Conservation (phyloP, 768 basidiomycete species). For the Auricularia sp. region DNA sequence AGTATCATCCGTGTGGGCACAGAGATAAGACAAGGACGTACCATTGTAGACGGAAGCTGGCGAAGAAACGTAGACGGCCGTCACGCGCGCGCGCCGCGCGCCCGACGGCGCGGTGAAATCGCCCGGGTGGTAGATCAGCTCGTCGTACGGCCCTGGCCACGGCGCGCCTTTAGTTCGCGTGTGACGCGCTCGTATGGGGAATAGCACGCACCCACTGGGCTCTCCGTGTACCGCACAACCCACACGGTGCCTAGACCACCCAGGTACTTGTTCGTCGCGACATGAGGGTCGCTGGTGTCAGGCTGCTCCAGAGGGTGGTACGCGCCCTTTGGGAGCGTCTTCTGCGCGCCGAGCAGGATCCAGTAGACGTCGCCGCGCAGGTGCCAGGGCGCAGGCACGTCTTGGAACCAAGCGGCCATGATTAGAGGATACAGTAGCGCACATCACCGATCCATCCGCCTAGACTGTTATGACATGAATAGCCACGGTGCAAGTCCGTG, state of each 20-base stretch:
- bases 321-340: background rate
- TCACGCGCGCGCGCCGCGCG: background rate
- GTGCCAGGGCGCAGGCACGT: background rate
- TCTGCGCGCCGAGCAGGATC: background rate
- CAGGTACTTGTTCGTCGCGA: background rate
- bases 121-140: constrained; percentile 10
- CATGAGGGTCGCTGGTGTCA: background rate
- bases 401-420: background rate
- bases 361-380: background rate
- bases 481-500: too few species aligned
- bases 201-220: background rate
- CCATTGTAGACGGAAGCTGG: constrained; percentile 10
- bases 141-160: constrained; percentile 9
- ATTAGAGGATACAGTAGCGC: too few species aligned
- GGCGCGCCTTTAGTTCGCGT: background rate
- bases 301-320: background rate
- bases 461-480: too few species aligned
- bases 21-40: background rate
- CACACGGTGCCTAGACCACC: background rate
- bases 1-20: too few species aligned
- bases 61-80: constrained; percentile 10
- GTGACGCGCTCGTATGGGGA: background rate
- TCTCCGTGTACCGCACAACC: background rate
- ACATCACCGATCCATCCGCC: too few species aligned
- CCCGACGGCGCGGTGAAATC: constrained; percentile 7